Percentiles rank a stretch among this genome's conserved stretches.
phyloP scores from a whole-genome alignment of 1,284 basidiomycete species.

The Erythrobasidium hasegawianum region DNA sequence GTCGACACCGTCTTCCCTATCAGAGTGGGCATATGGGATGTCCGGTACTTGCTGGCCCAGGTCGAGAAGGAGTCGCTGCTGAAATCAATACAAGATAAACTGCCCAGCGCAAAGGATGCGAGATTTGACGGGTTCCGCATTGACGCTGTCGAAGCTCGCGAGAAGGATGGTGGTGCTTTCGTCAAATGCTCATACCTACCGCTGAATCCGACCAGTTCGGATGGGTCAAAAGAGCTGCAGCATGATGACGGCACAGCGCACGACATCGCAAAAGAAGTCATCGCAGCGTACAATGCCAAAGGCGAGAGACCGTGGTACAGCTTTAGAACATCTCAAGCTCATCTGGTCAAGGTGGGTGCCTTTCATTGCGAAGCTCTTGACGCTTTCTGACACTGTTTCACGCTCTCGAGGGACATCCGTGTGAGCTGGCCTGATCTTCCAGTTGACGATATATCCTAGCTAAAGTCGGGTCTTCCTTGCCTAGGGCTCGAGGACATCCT shows the following conservation, averaged over 20 bases:
- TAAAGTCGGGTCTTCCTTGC: background rate
- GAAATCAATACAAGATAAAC: conserved; percentile 19
- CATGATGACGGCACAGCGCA: conserved; percentile 26
- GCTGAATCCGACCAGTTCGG: conserved; percentile 43
- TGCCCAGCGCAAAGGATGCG: conserved; percentile 16
- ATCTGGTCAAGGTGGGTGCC: conserved; percentile 38
- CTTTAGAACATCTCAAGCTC: conserved; percentile 31
- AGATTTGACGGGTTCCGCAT: conserved; percentile 36
- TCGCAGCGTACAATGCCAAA: conserved; percentile 28
- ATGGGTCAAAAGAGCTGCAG: conserved; percentile 18
- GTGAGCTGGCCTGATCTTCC: conserved; percentile 6
- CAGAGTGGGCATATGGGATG: conserved; percentile 38
- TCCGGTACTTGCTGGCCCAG: conserved; percentile 37
- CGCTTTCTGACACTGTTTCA: background rate
- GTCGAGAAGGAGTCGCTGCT: conserved; percentile 35
- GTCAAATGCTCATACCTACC: conserved; percentile 67
- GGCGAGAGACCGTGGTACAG: conserved; percentile 41
- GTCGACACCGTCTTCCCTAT: conserved; percentile 42
- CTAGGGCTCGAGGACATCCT: conserved; percentile 62
- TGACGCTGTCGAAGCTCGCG: conserved; percentile 41
- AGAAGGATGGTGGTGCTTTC: conserved; percentile 82
- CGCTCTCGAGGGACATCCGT: conserved; percentile 39
- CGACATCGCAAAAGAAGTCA: conserved; percentile 34
- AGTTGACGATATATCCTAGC: background rate
- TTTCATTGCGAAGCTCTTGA: background rate